These are phyloP conservation scores for Neopestalotiopsis sp. DNA, from an alignment of 2,329 filamentous ascomycete species.

Conservation along the genomic window DNA sequence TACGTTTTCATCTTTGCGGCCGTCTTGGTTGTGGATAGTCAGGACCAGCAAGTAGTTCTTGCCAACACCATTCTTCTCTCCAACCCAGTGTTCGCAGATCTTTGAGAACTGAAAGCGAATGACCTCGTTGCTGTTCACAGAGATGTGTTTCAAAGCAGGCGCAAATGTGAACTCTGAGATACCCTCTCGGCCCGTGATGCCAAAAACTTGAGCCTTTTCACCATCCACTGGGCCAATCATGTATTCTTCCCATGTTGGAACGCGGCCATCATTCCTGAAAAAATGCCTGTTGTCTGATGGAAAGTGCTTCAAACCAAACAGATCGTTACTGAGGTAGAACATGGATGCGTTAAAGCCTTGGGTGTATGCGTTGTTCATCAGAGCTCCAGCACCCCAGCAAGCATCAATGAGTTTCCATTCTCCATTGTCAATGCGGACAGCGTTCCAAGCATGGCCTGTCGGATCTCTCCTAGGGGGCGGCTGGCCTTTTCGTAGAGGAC, in stretches of 20 bases:
- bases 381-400: constrained; percentile 87
- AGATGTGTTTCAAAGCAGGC: constrained; percentile 65
- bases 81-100: constrained; percentile 82
- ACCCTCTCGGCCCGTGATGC: constrained; percentile 53
- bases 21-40: constrained; percentile 69
- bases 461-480: constrained; percentile 67
- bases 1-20: constrained; percentile 69
- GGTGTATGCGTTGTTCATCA: constrained; percentile 60
- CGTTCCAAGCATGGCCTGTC: constrained; percentile 88
- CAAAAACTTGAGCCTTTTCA: constrained; percentile 54
- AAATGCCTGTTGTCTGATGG: constrained; percentile 72
- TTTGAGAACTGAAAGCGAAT: constrained; percentile 83
- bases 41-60: constrained; percentile 74
- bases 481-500: constrained; percentile 65
- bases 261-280: constrained; percentile 74
- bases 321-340: constrained; percentile 71
- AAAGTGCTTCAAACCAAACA: constrained; percentile 83
- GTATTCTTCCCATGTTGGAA: constrained; percentile 82
- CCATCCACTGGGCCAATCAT: constrained; percentile 64
- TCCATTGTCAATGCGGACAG: constrained; percentile 83
- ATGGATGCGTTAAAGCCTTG: constrained; percentile 69
- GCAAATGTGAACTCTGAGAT: constrained; percentile 64
- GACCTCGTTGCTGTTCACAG: constrained; percentile 58
- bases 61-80: constrained; percentile 70
- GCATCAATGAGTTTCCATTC: constrained; percentile 91